Base-by-base conservation (phyloP, 2,329 filamentous ascomycete genomes). In the Coniella lustricola region DNA sequence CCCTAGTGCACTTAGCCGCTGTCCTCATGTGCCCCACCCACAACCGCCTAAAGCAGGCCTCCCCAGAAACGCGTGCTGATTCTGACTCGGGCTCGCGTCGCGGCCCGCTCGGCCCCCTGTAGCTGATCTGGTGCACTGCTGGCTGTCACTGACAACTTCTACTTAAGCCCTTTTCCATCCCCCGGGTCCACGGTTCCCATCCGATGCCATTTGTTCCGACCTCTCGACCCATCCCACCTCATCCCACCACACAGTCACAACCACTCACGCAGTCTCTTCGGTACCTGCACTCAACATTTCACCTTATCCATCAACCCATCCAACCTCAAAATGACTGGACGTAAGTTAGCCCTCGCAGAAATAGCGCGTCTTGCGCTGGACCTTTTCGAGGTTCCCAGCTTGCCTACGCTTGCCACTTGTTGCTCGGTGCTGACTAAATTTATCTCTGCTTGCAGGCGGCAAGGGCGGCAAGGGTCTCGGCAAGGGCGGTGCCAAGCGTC, bases 401-500 rank as follows among this genome's bases (percentile, higher is more conserved):
- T 7, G n/a, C n/a, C n/a, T n/a, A n/a, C 9, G 12, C 16, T n/a
- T 25, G 29, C 14, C 9, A 14, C 14, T 13, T 32, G 20, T 33
- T 32, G 12, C 22, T 21, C 17, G 38, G 3, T 42, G 33, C 33
- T 35, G 25, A 13, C 39, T 42, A 16, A 42, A 22, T 18, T 42
- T 12, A n/a, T 20, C 16, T 21, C 9, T 10, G 7, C 4, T 16
- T 10, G 31, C 21, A 93, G 88, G 88, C 70, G 89, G 89, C 71
- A 94, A 95, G 77, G 90, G 90, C 73, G 90, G 90, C 71, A 95
- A 95, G 84, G 90, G 90, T 70, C 89, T 95, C 74, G 90, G 90
- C 72, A 95, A 95, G 84, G 90, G 90, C 60, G 90, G 90, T 72
- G 91, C 91, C 75, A 97, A 96, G 87, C 90, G 90, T 75, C 90